phyloP scores from a whole-genome alignment of 305 asterid species.

The Rubia balearica region DNA sequence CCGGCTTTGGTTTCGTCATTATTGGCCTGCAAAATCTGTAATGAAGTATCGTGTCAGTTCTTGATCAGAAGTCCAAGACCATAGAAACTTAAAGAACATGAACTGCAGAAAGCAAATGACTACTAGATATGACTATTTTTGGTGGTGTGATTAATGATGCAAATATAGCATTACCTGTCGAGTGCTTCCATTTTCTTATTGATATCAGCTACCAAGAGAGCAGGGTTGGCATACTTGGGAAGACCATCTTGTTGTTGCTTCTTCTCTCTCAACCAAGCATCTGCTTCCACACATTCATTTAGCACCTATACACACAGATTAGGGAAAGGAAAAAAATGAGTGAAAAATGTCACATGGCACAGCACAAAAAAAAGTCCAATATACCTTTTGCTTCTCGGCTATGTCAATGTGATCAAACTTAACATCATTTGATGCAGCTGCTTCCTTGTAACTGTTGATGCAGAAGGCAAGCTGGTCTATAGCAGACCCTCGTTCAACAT shows the following conservation, averaged over 20 bases:
- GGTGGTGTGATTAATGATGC: neutral
- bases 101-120: neutral
- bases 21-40: slow-evolving; percentile 74
- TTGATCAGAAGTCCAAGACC: neutral
- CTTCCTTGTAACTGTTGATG: slow-evolving; percentile 74
- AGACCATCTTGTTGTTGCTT: slow-evolving; percentile 75
- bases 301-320: slow-evolving; percentile 41
- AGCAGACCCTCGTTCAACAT: slow-evolving; percentile 61
- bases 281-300: slow-evolving; percentile 70
- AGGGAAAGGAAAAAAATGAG: slow-evolving; percentile 1
- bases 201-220: slow-evolving; percentile 57
- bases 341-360: neutral
- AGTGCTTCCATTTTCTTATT: slow-evolving; percentile 75
- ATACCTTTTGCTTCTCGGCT: slow-evolving; percentile 39
- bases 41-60: neutral
- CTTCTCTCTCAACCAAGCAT: slow-evolving; percentile 83
- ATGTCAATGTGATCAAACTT: slow-evolving; percentile 88
- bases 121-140: neutral
- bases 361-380: neutral
- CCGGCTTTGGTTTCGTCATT: slow-evolving; percentile 76
- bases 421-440: slow-evolving; percentile 60
- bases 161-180: slow-evolving; percentile 45
- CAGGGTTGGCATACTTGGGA: slow-evolving; percentile 62
- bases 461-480: slow-evolving; percentile 60
- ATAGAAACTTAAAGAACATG: neutral